A percentile compares a stretch with the other conserved stretches of the same genome.
phyloP scores from a whole-genome alignment of 2,329 filamentous ascomycete genomes.

The Pseudocercospora pini-densiflorae region DNA sequence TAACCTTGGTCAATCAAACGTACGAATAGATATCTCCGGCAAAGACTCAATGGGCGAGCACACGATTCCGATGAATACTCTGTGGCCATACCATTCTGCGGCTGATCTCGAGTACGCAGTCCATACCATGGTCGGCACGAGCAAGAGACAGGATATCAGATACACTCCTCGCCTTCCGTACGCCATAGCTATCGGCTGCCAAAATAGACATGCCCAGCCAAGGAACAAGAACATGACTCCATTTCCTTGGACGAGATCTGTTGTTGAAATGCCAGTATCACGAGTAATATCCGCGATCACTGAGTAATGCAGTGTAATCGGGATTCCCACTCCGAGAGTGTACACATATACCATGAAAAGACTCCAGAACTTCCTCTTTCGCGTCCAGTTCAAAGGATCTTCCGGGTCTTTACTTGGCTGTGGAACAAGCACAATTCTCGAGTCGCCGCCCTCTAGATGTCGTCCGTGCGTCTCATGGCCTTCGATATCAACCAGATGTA shows the following conservation, averaged over 20 bases:
- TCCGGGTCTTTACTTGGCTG: constrained; percentile 31
- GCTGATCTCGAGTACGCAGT: constrained; percentile 25
- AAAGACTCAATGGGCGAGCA: constrained; percentile 33
- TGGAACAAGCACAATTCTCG: constrained; percentile 28
- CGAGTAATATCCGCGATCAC: constrained; percentile 39
- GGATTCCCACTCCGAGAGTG: constrained; percentile 40
- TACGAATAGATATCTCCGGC: constrained; percentile 36
- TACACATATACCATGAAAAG: constrained; percentile 34
- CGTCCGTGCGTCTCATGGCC: background rate
- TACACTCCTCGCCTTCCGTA: constrained; percentile 43
- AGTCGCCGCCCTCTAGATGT: constrained; percentile 16
- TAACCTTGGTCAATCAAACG: background rate
- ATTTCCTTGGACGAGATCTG: constrained; percentile 34
- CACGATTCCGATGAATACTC: constrained; percentile 31
- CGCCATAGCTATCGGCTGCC: constrained; percentile 53
- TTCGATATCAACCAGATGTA: constrained; percentile 25
- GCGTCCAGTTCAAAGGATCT: constrained; percentile 33
- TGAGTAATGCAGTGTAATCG: constrained; percentile 41
- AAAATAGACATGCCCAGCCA: constrained; percentile 52
- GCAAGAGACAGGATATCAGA: constrained; percentile 26
- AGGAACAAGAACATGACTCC: constrained; percentile 47
- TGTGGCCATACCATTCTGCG: constrained; percentile 23
- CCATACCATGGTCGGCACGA: constrained; percentile 29
- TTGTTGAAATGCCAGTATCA: constrained; percentile 30
- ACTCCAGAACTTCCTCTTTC: constrained; percentile 25